Conservation (phyloP, 768 basidiomycete species). For the Fibroporia radiculosa region DNA sequence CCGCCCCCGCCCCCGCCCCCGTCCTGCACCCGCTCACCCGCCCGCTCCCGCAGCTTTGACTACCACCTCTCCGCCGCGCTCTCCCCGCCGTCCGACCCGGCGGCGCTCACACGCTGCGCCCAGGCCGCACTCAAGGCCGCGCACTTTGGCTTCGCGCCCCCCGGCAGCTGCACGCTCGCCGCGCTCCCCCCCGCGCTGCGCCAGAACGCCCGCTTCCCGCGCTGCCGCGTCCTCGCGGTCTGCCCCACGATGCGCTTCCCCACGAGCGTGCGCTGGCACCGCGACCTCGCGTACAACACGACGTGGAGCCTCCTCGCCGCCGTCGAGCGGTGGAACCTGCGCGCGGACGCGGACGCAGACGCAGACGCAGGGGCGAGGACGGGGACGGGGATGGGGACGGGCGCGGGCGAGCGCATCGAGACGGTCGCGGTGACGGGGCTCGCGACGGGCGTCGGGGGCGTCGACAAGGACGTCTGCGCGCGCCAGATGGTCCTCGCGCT, state of each 20-base stretch:
- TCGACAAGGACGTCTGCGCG: constrained; percentile 12
- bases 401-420: constrained; percentile 5
- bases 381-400: constrained; percentile 12
- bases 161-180: constrained; percentile 16
- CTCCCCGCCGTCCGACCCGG: constrained; percentile 9
- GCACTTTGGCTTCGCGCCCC: constrained; percentile 18
- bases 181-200: constrained; percentile 3
- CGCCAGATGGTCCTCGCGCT: constrained; percentile 18
- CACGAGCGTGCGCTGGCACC: constrained; percentile 21
- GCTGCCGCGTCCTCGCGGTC: constrained; percentile 20
- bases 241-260: constrained; percentile 28
- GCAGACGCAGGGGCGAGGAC: constrained; percentile 13
- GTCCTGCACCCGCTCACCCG: background rate
- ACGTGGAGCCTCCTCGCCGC: constrained; percentile 25
- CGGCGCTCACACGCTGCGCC: constrained; percentile 14
- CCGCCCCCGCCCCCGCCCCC: background rate
- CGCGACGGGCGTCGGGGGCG: constrained; percentile 12
- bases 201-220: constrained; percentile 4
- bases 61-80: constrained; percentile 13
- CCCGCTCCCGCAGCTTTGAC: constrained; percentile 13
- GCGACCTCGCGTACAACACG: constrained; percentile 27
- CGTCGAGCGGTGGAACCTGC: constrained; percentile 20
- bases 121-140: constrained; percentile 13
- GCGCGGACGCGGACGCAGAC: background rate
- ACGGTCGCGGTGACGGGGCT: constrained; percentile 15